phyloP scores from a whole-genome alignment of 2,329 filamentous ascomycete species.

The Myriangium duriaei region DNA sequence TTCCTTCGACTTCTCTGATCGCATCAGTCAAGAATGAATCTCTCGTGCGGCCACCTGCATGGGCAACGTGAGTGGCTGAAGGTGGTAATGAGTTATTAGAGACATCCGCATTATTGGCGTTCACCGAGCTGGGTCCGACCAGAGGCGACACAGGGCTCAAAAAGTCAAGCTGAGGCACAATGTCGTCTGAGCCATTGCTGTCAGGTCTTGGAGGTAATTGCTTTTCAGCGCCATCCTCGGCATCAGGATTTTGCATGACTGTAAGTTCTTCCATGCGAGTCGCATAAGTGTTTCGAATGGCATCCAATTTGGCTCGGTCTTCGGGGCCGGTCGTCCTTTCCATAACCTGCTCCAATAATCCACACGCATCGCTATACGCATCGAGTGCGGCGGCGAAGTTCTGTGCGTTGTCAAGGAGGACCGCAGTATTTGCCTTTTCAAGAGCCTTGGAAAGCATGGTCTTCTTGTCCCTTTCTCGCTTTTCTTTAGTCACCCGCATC shows the following conservation, averaged over 20 bases:
- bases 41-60: constrained; percentile 14
- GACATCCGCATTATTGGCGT: not conserved
- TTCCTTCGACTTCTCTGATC: constrained; percentile 28
- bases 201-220: constrained; percentile 60
- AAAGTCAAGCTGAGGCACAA: constrained; percentile 7
- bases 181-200: constrained; percentile 38
- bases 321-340: constrained; percentile 71
- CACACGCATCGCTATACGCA: constrained; percentile 84
- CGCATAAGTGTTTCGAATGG: constrained; percentile 84
- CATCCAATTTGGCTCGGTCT: constrained; percentile 79
- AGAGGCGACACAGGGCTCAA: constrained; percentile 7
- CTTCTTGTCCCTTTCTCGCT: constrained; percentile 52
- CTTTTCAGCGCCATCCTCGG: constrained; percentile 43
- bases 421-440: constrained; percentile 90
- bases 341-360: constrained; percentile 77
- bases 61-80: not conserved
- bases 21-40: constrained; percentile 30
- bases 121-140: not conserved
- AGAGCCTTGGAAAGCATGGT: constrained; percentile 92
- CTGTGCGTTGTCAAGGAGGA: constrained; percentile 88
- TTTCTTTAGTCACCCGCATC: constrained; percentile 18
- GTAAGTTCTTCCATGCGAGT: constrained; percentile 77
- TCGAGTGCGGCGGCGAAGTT: constrained; percentile 86
- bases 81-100: not conserved
- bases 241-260: constrained; percentile 40